phyloP scores from a whole-genome alignment of 805 yeast species.

The Priceomyces fermenticarens region DNA sequence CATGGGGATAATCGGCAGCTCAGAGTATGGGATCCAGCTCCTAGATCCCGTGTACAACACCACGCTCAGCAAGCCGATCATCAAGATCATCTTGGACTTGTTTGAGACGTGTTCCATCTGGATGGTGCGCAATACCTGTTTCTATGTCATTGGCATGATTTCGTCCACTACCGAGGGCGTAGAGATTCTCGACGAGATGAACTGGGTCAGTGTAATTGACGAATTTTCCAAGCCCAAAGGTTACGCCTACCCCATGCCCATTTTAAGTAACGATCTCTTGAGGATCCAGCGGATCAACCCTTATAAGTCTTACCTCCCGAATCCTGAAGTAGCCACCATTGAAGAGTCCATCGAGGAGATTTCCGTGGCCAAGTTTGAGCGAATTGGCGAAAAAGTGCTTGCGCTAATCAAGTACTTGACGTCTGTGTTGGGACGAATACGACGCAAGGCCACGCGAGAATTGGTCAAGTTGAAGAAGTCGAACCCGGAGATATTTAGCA shows the following conservation, averaged over 20 bases:
- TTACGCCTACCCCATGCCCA: constrained; percentile 18
- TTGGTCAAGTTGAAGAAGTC: constrained; percentile 52
- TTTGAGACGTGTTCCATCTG: constrained; percentile 38
- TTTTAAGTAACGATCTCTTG: constrained; percentile 11
- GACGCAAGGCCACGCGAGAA: constrained; percentile 55
- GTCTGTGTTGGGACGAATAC: constrained; percentile 35
- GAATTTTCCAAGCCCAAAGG: constrained; percentile 14
- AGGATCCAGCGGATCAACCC: constrained; percentile 19
- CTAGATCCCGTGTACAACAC: constrained; percentile 29
- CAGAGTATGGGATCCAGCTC: constrained; percentile 60
- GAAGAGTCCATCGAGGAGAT: constrained; percentile 10
- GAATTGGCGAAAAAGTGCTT: constrained; percentile 22
- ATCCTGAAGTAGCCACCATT: no score
- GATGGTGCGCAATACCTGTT: constrained; percentile 73
- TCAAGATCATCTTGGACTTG: constrained; percentile 45
- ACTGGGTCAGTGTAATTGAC: constrained; percentile 50
- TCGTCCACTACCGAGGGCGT: constrained; percentile 74
- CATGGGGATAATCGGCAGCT: constrained; percentile 76
- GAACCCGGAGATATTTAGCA: constrained; percentile 52
- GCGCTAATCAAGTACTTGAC: constrained; percentile 51
- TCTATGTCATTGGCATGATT: constrained; percentile 71
- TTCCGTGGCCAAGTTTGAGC: constrained; percentile 9
- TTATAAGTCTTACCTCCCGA: no score
- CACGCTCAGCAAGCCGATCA: constrained; percentile 21
- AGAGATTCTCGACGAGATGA: constrained; percentile 77